Evolutionary conservation across 2,329 filamentous ascomycete genomes (phyloP), one percentile per base, ranked within the genome.

Genomic region (Pseudogymnoascus sp.): DNA sequence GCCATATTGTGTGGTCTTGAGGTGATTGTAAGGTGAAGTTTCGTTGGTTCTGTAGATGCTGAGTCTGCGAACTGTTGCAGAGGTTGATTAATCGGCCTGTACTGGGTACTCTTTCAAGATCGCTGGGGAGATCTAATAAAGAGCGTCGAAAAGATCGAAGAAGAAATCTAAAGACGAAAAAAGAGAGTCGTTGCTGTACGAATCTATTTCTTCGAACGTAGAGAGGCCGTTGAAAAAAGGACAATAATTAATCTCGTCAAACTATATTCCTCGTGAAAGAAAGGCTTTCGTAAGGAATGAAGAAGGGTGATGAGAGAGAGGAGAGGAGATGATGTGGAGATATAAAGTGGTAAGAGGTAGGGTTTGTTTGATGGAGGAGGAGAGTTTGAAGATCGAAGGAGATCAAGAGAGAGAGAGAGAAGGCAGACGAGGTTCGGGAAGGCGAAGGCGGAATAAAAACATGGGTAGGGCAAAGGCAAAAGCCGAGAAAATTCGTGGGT

Each of bases 1-100:
- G 89, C 89, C 89, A 92, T 92, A 74, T 77, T 88, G 79, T 71
- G 71, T 71, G 59, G 18, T 62, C 55, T 60, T 40, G 23, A 33
- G 28, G 28, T 55, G 49, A 55, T 33, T 9, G 25, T 33, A 18
- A 21, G 9, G 35, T 67, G 60, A 64, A 45, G 61, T 64, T 63
- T 59, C 18, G 35, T 25, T 60, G 31, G n/a, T 52, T 49, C 9
- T 45, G 28, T 61, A 61, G n/a, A 28, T 61, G 41, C 49, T 33
- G 43, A 23, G 5, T 58, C 38, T 14, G 31, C 16, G 7, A 25
- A 5, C 9, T 49, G 35, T 35, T 25, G 33, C 23, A 31, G 37
- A 41, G 37, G 5, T 49, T 2, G n/a, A 40, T 43, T 61, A 61
- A 28, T 31, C 37, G 37, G 58, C 58, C 35, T 60, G 33, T n/a